These are phyloP conservation scores for Colletotrichum lini DNA, from an alignment of 2,329 filamentous ascomycete genomes.

Conservation along the genomic window DNA sequence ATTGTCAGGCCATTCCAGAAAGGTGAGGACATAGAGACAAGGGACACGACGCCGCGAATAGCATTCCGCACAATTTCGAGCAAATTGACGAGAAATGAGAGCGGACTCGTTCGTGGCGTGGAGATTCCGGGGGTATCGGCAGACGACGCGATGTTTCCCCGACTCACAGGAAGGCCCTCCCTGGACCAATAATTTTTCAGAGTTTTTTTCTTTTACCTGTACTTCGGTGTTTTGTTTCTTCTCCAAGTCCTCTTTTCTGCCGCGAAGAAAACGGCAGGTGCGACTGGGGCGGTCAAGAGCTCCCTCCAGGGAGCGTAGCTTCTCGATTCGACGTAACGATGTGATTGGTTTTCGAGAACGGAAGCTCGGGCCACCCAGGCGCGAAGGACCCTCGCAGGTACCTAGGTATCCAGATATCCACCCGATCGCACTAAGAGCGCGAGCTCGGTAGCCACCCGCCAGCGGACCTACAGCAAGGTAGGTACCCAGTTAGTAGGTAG, in stretches of 20 bases:
- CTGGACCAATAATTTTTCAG: not conserved
- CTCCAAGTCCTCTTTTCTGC: conserved; percentile 19
- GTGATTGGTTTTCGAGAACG: conserved; percentile 23
- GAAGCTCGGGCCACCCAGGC: conserved; percentile 35
- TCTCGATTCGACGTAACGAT: conserved; percentile 11
- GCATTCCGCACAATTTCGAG: conserved; percentile 6
- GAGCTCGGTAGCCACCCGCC: not conserved
- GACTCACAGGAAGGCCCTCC: conserved; percentile 25
- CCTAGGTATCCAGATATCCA: not conserved
- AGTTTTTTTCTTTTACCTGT: too few species aligned
- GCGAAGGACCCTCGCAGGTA: conserved; percentile 14
- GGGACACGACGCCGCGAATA: not conserved
- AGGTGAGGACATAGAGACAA: not conserved
- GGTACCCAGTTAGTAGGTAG: not conserved
- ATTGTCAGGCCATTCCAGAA: not conserved
- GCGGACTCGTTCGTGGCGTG: conserved; percentile 30
- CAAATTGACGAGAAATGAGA: conserved; percentile 17
- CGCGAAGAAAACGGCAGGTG: conserved; percentile 18
- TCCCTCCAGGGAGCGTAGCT: conserved; percentile 21
- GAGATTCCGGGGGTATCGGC: conserved; percentile 27
- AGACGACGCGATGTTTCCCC: conserved; percentile 36
- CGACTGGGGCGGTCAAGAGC: conserved; percentile 30
- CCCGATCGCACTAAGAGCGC: conserved; percentile 13
- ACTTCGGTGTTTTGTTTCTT: not conserved
- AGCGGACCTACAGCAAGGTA: not conserved